phyloP scores from a whole-genome alignment of 805 yeast genomes.

The Yamadazyma tumulicola region DNA sequence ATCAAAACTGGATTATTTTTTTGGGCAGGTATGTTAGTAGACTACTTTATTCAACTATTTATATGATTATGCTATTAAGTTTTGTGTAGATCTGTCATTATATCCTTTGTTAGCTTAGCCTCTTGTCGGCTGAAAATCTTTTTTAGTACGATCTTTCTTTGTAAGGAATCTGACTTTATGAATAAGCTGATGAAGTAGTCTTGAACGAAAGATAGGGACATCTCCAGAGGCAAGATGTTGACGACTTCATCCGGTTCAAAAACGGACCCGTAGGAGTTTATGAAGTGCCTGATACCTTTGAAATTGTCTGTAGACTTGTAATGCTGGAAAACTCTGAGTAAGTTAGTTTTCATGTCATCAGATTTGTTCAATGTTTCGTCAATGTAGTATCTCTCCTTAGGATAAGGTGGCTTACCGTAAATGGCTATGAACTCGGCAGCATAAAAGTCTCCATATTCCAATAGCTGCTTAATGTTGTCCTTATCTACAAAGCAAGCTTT shows the following conservation, averaged over 20 bases:
- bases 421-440: slow-evolving; percentile 32
- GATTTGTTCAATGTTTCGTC: slow-evolving; percentile 1
- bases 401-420: slow-evolving; percentile 18
- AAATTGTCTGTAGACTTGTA: slow-evolving; percentile 14
- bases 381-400: slow-evolving; percentile 17
- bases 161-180: slow-evolving; percentile 17
- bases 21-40: slow-evolving; percentile 63
- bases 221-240: slow-evolving; percentile 24
- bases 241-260: slow-evolving; percentile 23
- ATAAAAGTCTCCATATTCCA: slow-evolving; percentile 27
- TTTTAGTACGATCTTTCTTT: slow-evolving; percentile 16
- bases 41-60: slow-evolving; percentile 41
- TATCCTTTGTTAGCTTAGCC: slow-evolving; percentile 16
- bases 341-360: slow-evolving; percentile 5
- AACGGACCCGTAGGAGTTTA: slow-evolving; percentile 19
- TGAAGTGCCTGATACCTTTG: slow-evolving; percentile 28
- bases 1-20: slow-evolving; percentile 71
- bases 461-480: slow-evolving; percentile 10
- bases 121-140: slow-evolving; percentile 31
- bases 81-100: slow-evolving; percentile 20
- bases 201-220: slow-evolving; percentile 27
- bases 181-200: slow-evolving; percentile 22
- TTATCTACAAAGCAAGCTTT: slow-evolving; percentile 7
- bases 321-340: slow-evolving; percentile 15
- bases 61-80: no score